Evolutionary conservation across 495 filamentous ascomycete genomes (phyloP).

Genomic region (Annulohypoxylon maeteangense): DNA sequence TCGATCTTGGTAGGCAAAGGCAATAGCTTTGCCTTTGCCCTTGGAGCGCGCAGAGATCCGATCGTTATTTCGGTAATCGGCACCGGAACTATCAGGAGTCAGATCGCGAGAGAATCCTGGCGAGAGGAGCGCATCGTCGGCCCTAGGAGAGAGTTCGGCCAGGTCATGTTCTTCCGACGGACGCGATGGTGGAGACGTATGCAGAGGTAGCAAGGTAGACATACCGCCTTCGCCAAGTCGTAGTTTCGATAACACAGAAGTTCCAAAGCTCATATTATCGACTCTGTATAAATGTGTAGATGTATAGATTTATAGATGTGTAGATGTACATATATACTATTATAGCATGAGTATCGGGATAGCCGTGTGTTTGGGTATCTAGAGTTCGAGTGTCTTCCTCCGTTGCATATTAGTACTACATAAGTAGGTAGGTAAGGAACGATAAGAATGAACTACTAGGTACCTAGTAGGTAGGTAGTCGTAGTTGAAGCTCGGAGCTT

Average conservation of each 20-base stretch:
- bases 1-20: slow-evolving; percentile 37
- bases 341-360: not conserved
- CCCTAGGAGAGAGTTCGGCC: slow-evolving; percentile 54
- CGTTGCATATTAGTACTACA: too few species aligned
- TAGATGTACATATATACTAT: not conserved
- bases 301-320: not conserved
- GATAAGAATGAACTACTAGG: not conserved
- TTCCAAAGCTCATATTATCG: slow-evolving; percentile 43
- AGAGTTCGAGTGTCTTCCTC: slow-evolving; percentile 14
- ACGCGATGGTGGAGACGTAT: slow-evolving; percentile 33
- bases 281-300: not conserved
- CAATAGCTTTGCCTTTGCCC: slow-evolving; percentile 40
- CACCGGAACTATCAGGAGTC: not conserved
- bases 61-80: not conserved
- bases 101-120: slow-evolving; percentile 11
- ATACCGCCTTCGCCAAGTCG: slow-evolving; percentile 38
- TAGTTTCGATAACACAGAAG: slow-evolving; percentile 40
- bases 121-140: slow-evolving; percentile 50
- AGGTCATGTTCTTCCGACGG: slow-evolving; percentile 53
- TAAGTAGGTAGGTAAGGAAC: slow-evolving; percentile 13
- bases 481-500: not conserved
- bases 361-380: not conserved
- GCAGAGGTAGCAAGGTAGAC: slow-evolving; percentile 41
- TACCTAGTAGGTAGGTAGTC: too few species aligned
- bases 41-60: slow-evolving; percentile 17